Conservation (phyloP, 306 rosid species). For the Calophaca sinica region DNA sequence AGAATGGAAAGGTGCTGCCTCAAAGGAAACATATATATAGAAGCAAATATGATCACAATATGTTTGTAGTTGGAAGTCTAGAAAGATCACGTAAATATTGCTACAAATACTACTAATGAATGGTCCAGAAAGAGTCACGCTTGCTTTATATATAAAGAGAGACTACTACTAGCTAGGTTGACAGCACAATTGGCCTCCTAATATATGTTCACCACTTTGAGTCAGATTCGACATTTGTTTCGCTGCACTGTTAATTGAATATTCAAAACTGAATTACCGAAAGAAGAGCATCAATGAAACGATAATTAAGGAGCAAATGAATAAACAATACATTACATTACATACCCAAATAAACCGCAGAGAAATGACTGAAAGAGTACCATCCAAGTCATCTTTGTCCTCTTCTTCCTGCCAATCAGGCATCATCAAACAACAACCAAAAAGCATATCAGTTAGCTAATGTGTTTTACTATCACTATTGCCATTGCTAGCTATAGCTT, state of each 20-base stretch:
- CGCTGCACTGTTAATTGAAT: not conserved
- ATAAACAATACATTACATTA: not conserved
- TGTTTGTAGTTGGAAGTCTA: not conserved
- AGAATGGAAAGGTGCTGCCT: not conserved
- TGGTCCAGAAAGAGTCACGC: constrained; percentile 40
- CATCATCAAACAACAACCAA: not conserved
- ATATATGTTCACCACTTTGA: not conserved
- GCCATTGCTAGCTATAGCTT: constrained; percentile 11
- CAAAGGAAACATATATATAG: not conserved
- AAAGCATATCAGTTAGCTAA: not conserved
- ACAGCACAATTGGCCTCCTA: not conserved
- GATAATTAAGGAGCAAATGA: not conserved
- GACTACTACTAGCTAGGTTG: not conserved
- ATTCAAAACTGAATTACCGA: not conserved
- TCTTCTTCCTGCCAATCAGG: constrained; percentile 59
- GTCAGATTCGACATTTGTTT: not conserved
- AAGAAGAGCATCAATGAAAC: not conserved
- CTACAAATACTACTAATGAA: not conserved
- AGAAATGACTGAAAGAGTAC: constrained; percentile 68
- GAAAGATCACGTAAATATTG: constrained; percentile 19
- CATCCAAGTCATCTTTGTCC: constrained; percentile 66
- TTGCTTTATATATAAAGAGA: not conserved
- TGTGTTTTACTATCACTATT: constrained; percentile 1
- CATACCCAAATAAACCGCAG: constrained; percentile 84
- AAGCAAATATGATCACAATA: not conserved